Evolutionary conservation across 106 monocot genomes (phyloP), one percentile per base, ranked within the genome.

Genomic region (Dendrobium nobile): DNA sequence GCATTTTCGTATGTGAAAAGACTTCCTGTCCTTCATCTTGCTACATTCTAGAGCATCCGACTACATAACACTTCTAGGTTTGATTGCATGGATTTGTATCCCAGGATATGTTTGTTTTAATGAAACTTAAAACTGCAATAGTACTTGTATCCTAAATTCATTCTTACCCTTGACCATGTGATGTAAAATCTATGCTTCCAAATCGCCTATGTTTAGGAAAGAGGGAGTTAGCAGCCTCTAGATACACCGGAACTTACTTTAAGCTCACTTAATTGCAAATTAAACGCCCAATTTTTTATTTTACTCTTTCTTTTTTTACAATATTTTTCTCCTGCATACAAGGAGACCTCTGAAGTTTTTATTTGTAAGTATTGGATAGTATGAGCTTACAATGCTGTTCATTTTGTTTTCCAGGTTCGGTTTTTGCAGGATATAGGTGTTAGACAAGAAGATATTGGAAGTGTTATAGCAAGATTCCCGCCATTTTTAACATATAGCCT

Each of bases 371-470:
- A 33, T 28, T 70, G 11, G 5, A 73, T 73, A 43, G 73, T 75
- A 20, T 84, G 58, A 51, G 19, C 47, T 28, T 73, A 56, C 42
- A 79, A 73, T 79, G 31, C 16, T 77, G 20, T 75, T 48, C 27
- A 3, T 75, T 80, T 79, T 58, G 16, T 24, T 70, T 73, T 88
- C 42, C 80, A 88, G 97, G 97, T 98, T 45, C 88, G 88, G 13
- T 98, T 98, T 87, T 68, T 98, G 61, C 91, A 93, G 80, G 95
- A 95, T 77, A 88, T 98, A 82, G 98, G 98, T 40, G 78, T 98
- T 40, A 85, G 85, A 82, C 83, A 88, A 64, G 98, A 95, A 85
- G 91, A 89, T 41, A 77, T 98, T 58, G 98, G 95, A 48, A 74
- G 76, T 40, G 87, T 85, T 45, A 79, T 98, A 54, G 92, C 93